These are phyloP conservation scores for Kodamaea ohmeri DNA, from an alignment of 1,139 yeast species.

Conservation along the genomic window DNA sequence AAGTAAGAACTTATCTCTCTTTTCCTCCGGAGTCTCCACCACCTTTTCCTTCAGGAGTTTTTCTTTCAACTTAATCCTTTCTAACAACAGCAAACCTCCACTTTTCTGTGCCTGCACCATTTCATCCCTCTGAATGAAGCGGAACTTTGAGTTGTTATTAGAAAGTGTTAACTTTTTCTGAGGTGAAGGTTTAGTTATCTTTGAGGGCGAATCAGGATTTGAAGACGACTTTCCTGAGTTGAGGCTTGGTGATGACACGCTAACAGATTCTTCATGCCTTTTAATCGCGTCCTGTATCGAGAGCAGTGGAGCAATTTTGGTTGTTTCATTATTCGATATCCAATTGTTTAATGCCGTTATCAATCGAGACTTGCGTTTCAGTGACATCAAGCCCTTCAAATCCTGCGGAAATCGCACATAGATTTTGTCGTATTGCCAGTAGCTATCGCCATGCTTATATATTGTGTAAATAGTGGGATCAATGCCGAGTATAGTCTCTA, in stretches of 20 bases:
- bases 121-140: slow-evolving; percentile 28
- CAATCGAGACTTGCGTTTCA: slow-evolving; percentile 12
- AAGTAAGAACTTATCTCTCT: slow-evolving; percentile 35
- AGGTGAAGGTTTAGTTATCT: slow-evolving; percentile 18
- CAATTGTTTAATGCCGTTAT: slow-evolving; percentile 10
- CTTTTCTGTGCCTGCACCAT: slow-evolving; percentile 18
- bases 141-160: slow-evolving; percentile 34
- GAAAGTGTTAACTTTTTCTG: slow-evolving; percentile 15
- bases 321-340: slow-evolving; percentile 12
- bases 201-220: slow-evolving; percentile 12
- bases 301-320: slow-evolving; percentile 1
- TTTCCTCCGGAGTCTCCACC: slow-evolving; percentile 26
- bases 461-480: slow-evolving; percentile 19
- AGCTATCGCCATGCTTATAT: slow-evolving; percentile 11
- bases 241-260: background rate
- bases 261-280: background rate
- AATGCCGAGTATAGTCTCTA: slow-evolving; percentile 20
- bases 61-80: slow-evolving; percentile 26
- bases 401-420: slow-evolving; percentile 13
- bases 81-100: slow-evolving; percentile 40
- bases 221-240: background rate
- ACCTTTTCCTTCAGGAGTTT: slow-evolving; percentile 12
- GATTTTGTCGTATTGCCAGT: slow-evolving; percentile 8
- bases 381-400: slow-evolving; percentile 9
- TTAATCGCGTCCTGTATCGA: slow-evolving; percentile 9